Base-by-base conservation (phyloP, 2,329 filamentous ascomycete genomes). In the Lojkania enalia region DNA sequence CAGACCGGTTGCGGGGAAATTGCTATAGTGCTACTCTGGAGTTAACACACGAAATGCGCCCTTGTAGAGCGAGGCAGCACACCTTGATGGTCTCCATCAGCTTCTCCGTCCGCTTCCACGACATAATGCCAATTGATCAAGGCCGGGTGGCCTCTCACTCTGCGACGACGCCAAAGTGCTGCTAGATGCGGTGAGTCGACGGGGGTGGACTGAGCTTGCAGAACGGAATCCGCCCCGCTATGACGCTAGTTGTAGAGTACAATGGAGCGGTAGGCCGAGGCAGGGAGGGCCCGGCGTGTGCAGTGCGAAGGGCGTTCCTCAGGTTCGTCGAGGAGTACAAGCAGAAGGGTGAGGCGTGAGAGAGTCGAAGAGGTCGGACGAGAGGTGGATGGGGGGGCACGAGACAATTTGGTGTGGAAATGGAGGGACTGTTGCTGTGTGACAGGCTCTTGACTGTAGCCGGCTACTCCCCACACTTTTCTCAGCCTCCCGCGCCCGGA, bases 1-100 rank as follows among this genome's bases (percentile, higher is more conserved):
- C 70, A 95, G 88, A 64, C 94, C 94, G 12, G 94, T 99, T 50
- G 94, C 94, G 55, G 94, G 94, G 73, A 97, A 99, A 74, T 85
- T 90, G 71, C 90, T 89, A 81, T 96, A 96, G 76, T 96, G 90
- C 67, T 70, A 53, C 41, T 12, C 18, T 3, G 19, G 30, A 37
- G 39, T 69, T 61, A 67, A 63, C 56, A 51, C 16, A 39, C 46
- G 35, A 27, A 20, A 15, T 19, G 44, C 30, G 20, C 14, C n/a
- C 5, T 11, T 7, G 13, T 30, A 14, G 44, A 48, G 39, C 37
- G n/a, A 40, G 35, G 31, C 35, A 42, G 44, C 60, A 25, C 55
- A 66, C 64, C 73, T 87, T 85, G 85, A 96, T 96, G 78, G 88
- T 96, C 63, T 94, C 87, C 89, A 96, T 94, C 84, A 97, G 75